A percentile compares a stretch with the other conserved stretches of the same genome.
Conservation (phyloP, 1,139 yeast genomes). For the Yamadazyma blattariae region DNA sequence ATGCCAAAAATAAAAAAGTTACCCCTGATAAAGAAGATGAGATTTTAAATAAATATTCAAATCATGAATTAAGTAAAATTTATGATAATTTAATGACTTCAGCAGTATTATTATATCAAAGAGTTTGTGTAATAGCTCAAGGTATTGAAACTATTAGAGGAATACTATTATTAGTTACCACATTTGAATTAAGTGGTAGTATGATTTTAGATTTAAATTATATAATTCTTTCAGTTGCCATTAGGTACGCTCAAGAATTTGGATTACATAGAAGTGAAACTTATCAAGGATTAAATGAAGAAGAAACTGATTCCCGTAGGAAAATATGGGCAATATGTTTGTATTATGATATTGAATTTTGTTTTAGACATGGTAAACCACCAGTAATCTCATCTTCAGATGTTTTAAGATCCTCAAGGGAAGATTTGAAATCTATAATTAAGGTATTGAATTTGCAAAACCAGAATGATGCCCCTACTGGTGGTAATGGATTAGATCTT, state of each 20-base stretch:
- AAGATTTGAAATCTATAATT: slow-evolving; percentile 7
- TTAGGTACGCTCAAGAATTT: slow-evolving; percentile 58
- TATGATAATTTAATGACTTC: slow-evolving; percentile 26
- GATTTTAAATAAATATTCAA: slow-evolving; percentile 4
- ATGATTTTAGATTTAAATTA: slow-evolving; percentile 40
- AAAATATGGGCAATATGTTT: slow-evolving; percentile 56
- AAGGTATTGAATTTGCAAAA: not conserved
- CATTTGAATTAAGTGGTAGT: slow-evolving; percentile 40
- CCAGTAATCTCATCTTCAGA: slow-evolving; percentile 52
- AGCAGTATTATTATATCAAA: slow-evolving; percentile 45
- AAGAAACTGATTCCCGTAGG: slow-evolving; percentile 38
- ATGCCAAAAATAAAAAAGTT: slow-evolving; percentile 16
- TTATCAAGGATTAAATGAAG: slow-evolving; percentile 29
- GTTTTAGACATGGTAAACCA: slow-evolving; percentile 59
- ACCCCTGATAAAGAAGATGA: too few relatives aligned
- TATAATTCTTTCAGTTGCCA: slow-evolving; percentile 48
- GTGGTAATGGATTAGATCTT: slow-evolving; percentile 1
- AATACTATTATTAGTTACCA: slow-evolving; percentile 40
- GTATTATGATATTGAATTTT: slow-evolving; percentile 50
- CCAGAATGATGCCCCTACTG: too few relatives aligned
- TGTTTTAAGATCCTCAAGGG: slow-evolving; percentile 16
- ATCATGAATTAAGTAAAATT: slow-evolving; percentile 12
- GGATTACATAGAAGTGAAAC: slow-evolving; percentile 65
- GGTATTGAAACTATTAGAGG: slow-evolving; percentile 52
- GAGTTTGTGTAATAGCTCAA: slow-evolving; percentile 47